Base-by-base conservation (phyloP, 306 rosid genomes). In the Quercus parvula region DNA sequence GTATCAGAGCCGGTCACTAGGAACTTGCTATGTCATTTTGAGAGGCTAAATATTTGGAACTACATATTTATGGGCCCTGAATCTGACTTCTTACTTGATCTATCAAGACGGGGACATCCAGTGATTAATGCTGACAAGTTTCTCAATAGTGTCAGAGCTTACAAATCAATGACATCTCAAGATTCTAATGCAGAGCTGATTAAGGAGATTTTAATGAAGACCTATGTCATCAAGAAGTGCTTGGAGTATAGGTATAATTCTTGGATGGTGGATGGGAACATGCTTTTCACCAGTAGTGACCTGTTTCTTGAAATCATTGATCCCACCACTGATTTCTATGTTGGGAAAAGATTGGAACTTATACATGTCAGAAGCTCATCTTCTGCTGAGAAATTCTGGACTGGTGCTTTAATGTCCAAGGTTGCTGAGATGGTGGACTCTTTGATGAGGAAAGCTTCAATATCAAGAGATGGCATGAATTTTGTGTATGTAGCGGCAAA, bases 1-100 rank as follows among this genome's bases (percentile, higher is more conserved):
- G 82, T 80, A 30, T 74, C 90, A 1, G 85, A 89, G 76, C 77
- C 85, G 56, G 75, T 84, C 28, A 61, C 76, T 27, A 90, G 90
- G 86, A 95, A 95, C 85, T 77, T 91, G 62, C 75, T 95, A 68
- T 95, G 99, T 81, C 89, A 91, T 85, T 91, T 95, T 81, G 99
- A 92, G 86, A 89, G 92, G 83, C 82, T 91, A 78, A 82, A 90
- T 83, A 85, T 91, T 70, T 80, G 85, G 86, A 90, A 87, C 87
- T 91, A 82, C 61, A 75, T 94, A 77, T 81, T 92, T 33, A 31
- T 92, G 78, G 96, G 90, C 63, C 83, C 86, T 2, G 91, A 89
- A 64, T 81, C 92, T 58, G 92, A 87, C 78, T 86, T 88, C 78
- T 59, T 90, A 58, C 80, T 89, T 75, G 98, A 91, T 82, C 88